Percentiles rank a stretch among this genome's conserved stretches.
Evolutionary conservation across 2,329 filamentous ascomycete genomes (phyloP).

Genomic region (Colletotrichum shisoi): DNA sequence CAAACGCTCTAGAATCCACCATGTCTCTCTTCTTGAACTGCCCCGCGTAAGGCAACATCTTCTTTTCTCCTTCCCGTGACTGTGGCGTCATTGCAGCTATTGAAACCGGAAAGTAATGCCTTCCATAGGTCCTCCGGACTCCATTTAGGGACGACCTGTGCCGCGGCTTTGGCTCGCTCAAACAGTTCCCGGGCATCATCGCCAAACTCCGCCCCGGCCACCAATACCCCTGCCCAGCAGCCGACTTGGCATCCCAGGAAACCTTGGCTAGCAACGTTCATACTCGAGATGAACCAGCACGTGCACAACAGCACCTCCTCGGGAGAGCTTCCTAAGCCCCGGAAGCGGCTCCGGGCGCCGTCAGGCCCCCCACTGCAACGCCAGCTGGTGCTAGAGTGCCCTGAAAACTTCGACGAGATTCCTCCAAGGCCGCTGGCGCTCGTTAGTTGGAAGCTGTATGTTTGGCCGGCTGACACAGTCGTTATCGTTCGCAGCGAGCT

Average conservation of each 20-base stretch:
- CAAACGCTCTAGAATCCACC: not conserved
- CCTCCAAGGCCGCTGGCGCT: conserved; percentile 1
- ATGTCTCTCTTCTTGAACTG: not conserved
- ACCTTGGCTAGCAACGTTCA: not conserved
- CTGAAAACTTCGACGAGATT: conserved; percentile 8
- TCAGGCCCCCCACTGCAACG: not conserved
- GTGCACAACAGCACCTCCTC: conserved; percentile 13
- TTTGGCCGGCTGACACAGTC: not conserved
- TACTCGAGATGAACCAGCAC: conserved; percentile 16
- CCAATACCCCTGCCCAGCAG: not conserved
- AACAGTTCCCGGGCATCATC: not conserved
- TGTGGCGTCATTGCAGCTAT: not conserved
- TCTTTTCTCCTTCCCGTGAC: not conserved
- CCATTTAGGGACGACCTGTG: not conserved
- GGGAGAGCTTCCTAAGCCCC: not conserved
- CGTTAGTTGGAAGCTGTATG: not conserved
- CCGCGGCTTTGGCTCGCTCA: not conserved
- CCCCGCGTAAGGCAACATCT: not conserved
- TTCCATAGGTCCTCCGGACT: not conserved
- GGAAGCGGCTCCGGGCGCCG: not conserved
- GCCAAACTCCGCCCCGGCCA: not conserved
- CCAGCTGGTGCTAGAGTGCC: conserved; percentile 7
- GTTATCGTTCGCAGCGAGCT: not conserved
- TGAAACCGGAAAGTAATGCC: not conserved
- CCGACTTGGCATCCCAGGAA: not conserved